Percentiles rank a stretch among this genome's conserved stretches.
Conservation (phyloP, 495 filamentous ascomycete genomes). For the Annulohypoxylon stygium region DNA sequence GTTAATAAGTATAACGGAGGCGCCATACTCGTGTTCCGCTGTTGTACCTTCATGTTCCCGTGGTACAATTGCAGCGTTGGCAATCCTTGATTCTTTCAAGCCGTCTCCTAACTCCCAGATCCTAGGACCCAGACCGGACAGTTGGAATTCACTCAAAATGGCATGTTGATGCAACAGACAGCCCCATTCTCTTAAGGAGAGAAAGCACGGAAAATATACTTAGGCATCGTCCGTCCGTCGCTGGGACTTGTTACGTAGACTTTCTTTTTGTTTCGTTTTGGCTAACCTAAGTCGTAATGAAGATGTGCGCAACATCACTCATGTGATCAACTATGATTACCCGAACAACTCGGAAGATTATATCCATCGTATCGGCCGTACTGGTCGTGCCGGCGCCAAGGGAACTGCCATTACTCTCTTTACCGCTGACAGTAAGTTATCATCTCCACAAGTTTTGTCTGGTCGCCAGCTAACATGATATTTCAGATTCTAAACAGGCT, state of each 20-base stretch:
- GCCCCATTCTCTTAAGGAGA: slow-evolving; percentile 67
- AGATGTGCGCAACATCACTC: slow-evolving; percentile 99
- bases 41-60: slow-evolving; percentile 69
- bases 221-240: slow-evolving; percentile 63
- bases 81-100: slow-evolving; percentile 76
- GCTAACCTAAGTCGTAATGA: slow-evolving; percentile 83
- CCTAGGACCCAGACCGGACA: slow-evolving; percentile 82
- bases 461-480: slow-evolving; percentile 52
- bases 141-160: slow-evolving; percentile 64
- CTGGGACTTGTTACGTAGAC: slow-evolving; percentile 68
- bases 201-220: slow-evolving; percentile 78
- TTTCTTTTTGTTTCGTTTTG: slow-evolving; percentile 58
- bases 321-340: slow-evolving; percentile 99
- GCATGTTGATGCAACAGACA: slow-evolving; percentile 68
- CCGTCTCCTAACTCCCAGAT: slow-evolving; percentile 67
- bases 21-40: slow-evolving; percentile 73
- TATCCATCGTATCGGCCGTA: slow-evolving; percentile 98
- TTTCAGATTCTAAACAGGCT: slow-evolving; percentile 91
- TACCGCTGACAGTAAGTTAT: slow-evolving; percentile 94
- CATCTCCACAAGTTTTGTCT: slow-evolving; percentile 1
- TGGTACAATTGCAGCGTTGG: slow-evolving; percentile 81
- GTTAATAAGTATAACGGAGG: slow-evolving; percentile 76
- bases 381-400: slow-evolving; percentile 92
- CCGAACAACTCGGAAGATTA: slow-evolving; percentile 99
- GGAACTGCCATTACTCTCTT: slow-evolving; percentile 97